Base-by-base conservation (phyloP, 1,139 yeast genomes). In the Eremothecium sinecaudum region DNA sequence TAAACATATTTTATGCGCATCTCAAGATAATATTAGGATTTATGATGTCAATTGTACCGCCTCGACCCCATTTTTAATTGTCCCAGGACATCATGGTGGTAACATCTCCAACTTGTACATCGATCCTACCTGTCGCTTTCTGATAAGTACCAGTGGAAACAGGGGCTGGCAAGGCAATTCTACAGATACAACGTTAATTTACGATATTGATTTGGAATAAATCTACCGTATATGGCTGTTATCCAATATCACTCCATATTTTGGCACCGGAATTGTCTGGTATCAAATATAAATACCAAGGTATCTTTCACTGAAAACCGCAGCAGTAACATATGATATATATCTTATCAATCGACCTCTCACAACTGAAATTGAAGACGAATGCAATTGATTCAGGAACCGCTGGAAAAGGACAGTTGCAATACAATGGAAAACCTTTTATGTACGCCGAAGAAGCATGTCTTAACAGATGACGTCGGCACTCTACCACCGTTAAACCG, bases 121-220 rank as follows among this genome's bases (percentile, higher is more conserved):
- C 21, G 97, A 87, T 53, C 90, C 86, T 26, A 80, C 90, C 1
- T 86, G 93, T 30, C 64, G 90, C 45, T 90, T 82, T 56, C 68
- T 90, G 76, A 73, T 87, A 10, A 79, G 94, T 51, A 79, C 97
- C 1, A 81, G 94, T 58, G 98, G 98, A 5, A 83, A 81, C 46
- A 71, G 97, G 51, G 98, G 98, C 3, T 87, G 96, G 96, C 90
- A 80, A 50, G 82, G 94, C 2, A 62, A 66, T 21, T 71, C 77
- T 26, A 80, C 93, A 0, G 98, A 90, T 42, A 71, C 78, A 18
- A 81, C 82, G 5, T 68, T 86, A 48, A 67, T 86, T 26, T 87
- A 86, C 56, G 94, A 86, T 52, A 76, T 87, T 26, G 63, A 62
- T 34, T 37, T 53, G 18, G 46, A 46, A 24, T 53, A 44, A 32